Evolutionary conservation across 345 rosid species (phyloP).

Genomic region (rapeseed (Brassica napus)): DNA sequence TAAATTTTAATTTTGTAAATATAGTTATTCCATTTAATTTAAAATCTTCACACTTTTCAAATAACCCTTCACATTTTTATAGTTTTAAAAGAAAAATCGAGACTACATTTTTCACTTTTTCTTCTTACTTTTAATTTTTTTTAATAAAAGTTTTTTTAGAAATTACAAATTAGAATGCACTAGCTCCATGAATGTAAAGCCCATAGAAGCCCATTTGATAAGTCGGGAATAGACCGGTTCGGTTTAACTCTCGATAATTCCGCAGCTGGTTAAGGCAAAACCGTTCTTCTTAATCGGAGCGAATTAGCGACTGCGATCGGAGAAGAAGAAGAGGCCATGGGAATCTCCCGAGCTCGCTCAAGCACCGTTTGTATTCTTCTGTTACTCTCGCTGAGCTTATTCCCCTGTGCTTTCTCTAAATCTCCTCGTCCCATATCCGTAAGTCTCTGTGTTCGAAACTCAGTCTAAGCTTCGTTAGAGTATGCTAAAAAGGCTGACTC

Average conservation of each 20-base stretch:
- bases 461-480: background rate
- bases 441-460: conserved; percentile 1
- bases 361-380: conserved; percentile 30
- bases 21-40: background rate
- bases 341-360: conserved; percentile 3
- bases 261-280: background rate
- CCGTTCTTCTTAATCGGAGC: conserved; percentile 20
- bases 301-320: conserved; percentile 16
- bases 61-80: background rate
- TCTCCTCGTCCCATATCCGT: conserved; percentile 58
- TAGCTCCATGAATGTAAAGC: background rate
- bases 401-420: conserved; percentile 45
- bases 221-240: conserved; percentile 13
- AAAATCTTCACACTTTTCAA: background rate
- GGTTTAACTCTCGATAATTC: background rate
- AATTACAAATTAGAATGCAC: background rate
- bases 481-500: background rate
- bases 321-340: conserved; percentile 30
- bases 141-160: too few species aligned
- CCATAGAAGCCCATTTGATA: background rate
- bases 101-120: too few species aligned
- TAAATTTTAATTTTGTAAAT: too few species aligned
- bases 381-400: conserved; percentile 20
- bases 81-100: too few species aligned
- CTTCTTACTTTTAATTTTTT: too few species aligned